Base-by-base conservation (phyloP, 2,329 filamentous ascomycete genomes). In the Didymella lethalis region DNA sequence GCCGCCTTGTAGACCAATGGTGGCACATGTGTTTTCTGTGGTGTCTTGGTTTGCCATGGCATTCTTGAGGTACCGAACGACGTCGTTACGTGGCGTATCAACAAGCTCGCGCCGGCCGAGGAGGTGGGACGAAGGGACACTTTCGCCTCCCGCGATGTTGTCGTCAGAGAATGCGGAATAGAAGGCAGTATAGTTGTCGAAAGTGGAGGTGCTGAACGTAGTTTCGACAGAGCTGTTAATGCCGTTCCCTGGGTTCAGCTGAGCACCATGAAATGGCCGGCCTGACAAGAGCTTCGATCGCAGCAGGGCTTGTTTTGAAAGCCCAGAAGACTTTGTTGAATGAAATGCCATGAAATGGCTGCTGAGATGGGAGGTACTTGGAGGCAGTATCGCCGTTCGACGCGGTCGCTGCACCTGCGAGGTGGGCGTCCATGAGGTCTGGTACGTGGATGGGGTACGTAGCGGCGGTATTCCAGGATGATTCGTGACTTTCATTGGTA, bases 381-480 rank as follows among this genome's bases (percentile, higher is more conserved):
- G 32, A 14, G 8, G 49, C 63, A 4, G 51, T 48, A 5, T 43
- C 38, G 0, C 62, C 63, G 8, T 46, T 62, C 8, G 63, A 48
- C 6, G 65, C 40, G 18, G 57, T 66, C 20, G 70, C 59, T 1
- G 68, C 66, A 2, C 69, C 72, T 8, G 71, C 65, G 4, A 73
- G 14, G 0, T 68, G 67, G 7, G 56, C 53, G 20, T 76, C 71
- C 64, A 75, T 73, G 3, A 77, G 47, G 36, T 75, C 70, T 7
- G 69, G 69, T 1, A 72, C 47, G 0, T 41, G 29, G 11, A 58
- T 51, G 2, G 65, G 59, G 5, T 66, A 45, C 1, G 57, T 43
- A 4, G 72, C 66, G 2, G 64, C 44, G 0, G 71, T 70, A 6
- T 61, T 58, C 73, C 71, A 77, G 2, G 72, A 71, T 16, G 32